phyloP scores from a whole-genome alignment of 805 yeast genomes.

The Candida dajiaensis region DNA sequence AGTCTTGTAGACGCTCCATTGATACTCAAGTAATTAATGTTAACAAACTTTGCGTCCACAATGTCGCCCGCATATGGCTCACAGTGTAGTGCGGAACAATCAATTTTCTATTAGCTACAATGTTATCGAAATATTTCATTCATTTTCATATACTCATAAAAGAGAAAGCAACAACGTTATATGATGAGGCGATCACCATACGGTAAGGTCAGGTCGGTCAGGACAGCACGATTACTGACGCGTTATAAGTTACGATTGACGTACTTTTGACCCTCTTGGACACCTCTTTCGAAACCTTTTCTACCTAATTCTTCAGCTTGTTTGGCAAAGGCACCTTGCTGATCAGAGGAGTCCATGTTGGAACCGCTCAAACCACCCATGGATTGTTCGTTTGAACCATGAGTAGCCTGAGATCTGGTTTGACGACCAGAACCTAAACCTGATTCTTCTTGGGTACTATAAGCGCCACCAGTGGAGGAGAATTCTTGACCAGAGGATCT shows the following conservation, averaged over 20 bases:
- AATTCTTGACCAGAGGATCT: neutral
- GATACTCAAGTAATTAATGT: too few species aligned
- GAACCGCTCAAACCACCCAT: slow-evolving; percentile 4
- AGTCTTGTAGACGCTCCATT: too few species aligned
- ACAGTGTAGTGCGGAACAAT: too few species aligned
- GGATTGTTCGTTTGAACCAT: neutral
- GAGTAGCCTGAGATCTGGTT: slow-evolving; percentile 20
- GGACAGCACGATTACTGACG: too few species aligned
- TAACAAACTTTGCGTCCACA: too few species aligned
- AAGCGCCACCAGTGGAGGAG: neutral
- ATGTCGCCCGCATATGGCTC: too few species aligned
- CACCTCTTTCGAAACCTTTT: slow-evolving; percentile 19
- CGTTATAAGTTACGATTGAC: slow-evolving; percentile 23
- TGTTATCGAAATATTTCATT: too few species aligned
- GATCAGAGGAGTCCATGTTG: neutral
- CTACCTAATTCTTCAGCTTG: slow-evolving; percentile 19
- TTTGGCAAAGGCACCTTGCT: slow-evolving; percentile 9
- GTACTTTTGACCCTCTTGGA: slow-evolving; percentile 21
- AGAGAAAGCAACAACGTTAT: too few species aligned
- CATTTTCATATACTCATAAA: too few species aligned
- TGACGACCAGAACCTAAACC: slow-evolving; percentile 14
- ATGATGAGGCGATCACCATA: neutral
- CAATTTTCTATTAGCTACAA: too few species aligned
- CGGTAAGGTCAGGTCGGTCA: too few species aligned
- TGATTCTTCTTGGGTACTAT: neutral